Evolutionary conservation across 179 eudicot species (phyloP).

Genomic region (Amaranthus tricolor): DNA sequence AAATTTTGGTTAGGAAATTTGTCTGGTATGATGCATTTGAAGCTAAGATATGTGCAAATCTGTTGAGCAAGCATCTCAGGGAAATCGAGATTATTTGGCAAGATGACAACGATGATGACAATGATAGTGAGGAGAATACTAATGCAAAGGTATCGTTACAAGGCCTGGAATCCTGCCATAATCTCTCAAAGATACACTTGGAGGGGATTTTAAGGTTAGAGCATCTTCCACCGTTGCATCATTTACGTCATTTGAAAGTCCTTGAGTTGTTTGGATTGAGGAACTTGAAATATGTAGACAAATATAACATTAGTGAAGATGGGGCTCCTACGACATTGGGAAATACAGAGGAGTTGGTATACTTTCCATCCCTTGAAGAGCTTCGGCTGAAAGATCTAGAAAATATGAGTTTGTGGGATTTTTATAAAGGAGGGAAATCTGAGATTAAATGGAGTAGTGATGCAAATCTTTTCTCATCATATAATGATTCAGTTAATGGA

Average conservation of each 20-base stretch:
- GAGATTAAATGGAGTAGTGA: too few relatives aligned
- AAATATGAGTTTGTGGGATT: slow-evolving; percentile 9
- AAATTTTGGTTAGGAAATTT: too few relatives aligned
- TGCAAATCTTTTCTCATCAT: too few relatives aligned
- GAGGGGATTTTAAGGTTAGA: background rate
- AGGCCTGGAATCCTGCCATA: slow-evolving; percentile 10
- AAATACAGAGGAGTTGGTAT: background rate
- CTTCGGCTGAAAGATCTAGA: background rate
- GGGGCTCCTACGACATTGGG: background rate
- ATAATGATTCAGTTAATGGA: too few relatives aligned
- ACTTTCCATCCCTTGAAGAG: slow-evolving; percentile 12
- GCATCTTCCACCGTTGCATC: slow-evolving; percentile 3
- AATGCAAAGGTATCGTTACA: background rate
- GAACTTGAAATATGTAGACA: background rate
- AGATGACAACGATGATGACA: background rate
- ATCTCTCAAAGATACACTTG: background rate
- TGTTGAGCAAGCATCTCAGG: too few relatives aligned
- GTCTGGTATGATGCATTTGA: too few relatives aligned
- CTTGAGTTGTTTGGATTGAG: rapidly evolving
- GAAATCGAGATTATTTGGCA: too few relatives aligned
- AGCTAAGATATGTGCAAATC: too few relatives aligned
- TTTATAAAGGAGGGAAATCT: too few relatives aligned
- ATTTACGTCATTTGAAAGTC: background rate
- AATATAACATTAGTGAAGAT: background rate
- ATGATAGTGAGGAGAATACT: background rate